A percentile compares a stretch with the other conserved stretches of the same genome.
Evolutionary conservation across 495 filamentous ascomycete genomes (phyloP).

Genomic region (Penicillium manginii): DNA sequence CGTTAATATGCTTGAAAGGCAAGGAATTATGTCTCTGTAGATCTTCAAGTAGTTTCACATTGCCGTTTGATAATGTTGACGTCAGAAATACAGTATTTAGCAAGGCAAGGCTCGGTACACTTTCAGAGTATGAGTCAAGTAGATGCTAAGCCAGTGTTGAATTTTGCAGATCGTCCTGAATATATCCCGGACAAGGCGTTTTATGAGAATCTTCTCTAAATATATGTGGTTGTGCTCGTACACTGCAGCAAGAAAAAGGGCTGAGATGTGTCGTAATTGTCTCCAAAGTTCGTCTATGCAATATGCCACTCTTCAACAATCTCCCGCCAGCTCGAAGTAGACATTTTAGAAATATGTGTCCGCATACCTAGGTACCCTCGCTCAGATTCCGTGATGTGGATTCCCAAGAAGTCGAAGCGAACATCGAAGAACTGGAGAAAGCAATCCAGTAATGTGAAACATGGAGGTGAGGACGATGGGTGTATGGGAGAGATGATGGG

Average conservation of each 20-base stretch:
- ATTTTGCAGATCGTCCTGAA: constrained; percentile 19
- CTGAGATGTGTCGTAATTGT: constrained; percentile 22
- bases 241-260: constrained; percentile 27
- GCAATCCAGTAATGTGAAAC: too few relatives aligned
- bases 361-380: constrained; percentile 12
- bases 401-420: too few relatives aligned
- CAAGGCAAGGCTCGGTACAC: constrained; percentile 25
- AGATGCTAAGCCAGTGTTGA: constrained; percentile 26
- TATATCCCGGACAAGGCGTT: constrained; percentile 13
- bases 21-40: constrained; percentile 55
- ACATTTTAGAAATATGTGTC: constrained; percentile 15
- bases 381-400: too few relatives aligned
- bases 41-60: constrained; percentile 63
- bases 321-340: constrained; percentile 16
- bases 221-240: constrained; percentile 25
- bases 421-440: too few relatives aligned
- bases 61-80: constrained; percentile 71
- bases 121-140: constrained; percentile 22
- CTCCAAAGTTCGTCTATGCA: constrained; percentile 25
- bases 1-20: constrained; percentile 60
- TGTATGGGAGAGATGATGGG: too few relatives aligned
- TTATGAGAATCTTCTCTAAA: constrained; percentile 16
- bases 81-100: constrained; percentile 56
- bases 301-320: constrained; percentile 22
- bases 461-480: too few relatives aligned